phyloP scores from a whole-genome alignment of 257 asterid genomes.

The Penstemon newberryi region DNA sequence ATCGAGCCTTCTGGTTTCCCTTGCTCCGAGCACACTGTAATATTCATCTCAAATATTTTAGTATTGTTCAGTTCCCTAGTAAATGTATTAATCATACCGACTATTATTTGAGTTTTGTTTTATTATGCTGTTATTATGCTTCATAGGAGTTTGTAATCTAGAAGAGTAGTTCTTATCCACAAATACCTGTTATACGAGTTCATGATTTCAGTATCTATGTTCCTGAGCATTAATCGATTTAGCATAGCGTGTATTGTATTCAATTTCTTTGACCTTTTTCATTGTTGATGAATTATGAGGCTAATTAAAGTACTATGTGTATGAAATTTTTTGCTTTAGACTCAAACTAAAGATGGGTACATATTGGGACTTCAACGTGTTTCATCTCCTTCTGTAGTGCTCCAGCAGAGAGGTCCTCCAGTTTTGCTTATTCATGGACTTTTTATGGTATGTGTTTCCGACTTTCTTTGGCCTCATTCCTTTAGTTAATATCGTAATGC shows the following conservation, averaged over 20 bases:
- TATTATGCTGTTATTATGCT: not conserved
- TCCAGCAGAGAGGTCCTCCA: slow-evolving; percentile 50
- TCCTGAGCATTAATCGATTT: not conserved
- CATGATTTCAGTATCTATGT: slow-evolving; percentile 13
- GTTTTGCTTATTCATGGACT: slow-evolving; percentile 93
- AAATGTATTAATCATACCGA: not conserved
- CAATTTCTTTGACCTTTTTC: not conserved
- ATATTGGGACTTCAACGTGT: slow-evolving; percentile 91
- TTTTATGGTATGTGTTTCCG: slow-evolving; percentile 55
- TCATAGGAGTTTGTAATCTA: not conserved
- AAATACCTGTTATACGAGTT: not conserved
- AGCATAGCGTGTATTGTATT: not conserved
- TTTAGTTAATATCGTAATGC: not conserved
- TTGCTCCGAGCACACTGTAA: slow-evolving; percentile 83
- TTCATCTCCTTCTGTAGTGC: slow-evolving; percentile 50
- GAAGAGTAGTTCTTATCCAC: slow-evolving; percentile 3
- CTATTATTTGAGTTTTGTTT: not conserved
- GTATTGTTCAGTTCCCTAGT: not conserved
- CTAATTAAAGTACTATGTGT: slow-evolving; percentile 6
- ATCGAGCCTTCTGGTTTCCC: slow-evolving; percentile 76
- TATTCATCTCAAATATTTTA: slow-evolving; percentile 17
- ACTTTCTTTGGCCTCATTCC: not conserved
- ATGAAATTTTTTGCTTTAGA: slow-evolving; percentile 36
- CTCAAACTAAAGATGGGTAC: slow-evolving; percentile 78
- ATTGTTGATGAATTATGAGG: not conserved